Base-by-base conservation (phyloP, 1,284 basidiomycete species). In the Microbotryum lychnidis-dioicae region DNA sequence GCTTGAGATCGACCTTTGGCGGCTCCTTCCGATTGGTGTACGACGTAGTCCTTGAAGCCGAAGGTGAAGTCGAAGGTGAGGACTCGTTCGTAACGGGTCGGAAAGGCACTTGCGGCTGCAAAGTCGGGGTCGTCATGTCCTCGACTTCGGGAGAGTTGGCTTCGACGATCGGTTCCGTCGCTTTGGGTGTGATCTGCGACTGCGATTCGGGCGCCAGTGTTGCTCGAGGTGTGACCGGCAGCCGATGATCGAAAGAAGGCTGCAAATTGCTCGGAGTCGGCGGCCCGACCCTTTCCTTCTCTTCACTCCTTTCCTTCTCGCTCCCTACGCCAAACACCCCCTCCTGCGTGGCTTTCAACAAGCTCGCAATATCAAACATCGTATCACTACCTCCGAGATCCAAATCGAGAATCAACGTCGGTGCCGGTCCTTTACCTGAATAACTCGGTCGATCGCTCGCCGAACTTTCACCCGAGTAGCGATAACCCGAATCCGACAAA, bases 311-410 rank as follows among this genome's bases (percentile, higher is more conserved):
- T 29, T n/a, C 27, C 51, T 12, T 18, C 23, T 31, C 20, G 25
- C 10, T 10, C 51, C 18, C 20, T n/a, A 33, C 25, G 27, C 10
- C 33, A 6, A 31, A 29, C 25, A 10, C 18, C 25, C 21, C 51
- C 25, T 42, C 37, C 37, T 42, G 37, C 10, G 37, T 42, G 23
- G 37, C 33, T 42, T 58, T 58, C 49, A 64, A 49, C 31, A 62
- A 42, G 27, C 64, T 60, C 51, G 57, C 57, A 23, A 67, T 27
- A 8, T 64, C 65, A 21, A 67, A 67, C 58, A 67, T 62, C 2
- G 63, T 66, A 23, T 61, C 64, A 5, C 54, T 55, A 2, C 59
- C 54, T 16, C 59, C 60, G 10, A 62, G 58, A 18, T 64, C 60
- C 21, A 67, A 65, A 29, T 62, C 58, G 56, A 67, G 56, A 20